Conservation (phyloP, 2,329 filamentous ascomycete genomes). For the Penicillium olsonii region DNA sequence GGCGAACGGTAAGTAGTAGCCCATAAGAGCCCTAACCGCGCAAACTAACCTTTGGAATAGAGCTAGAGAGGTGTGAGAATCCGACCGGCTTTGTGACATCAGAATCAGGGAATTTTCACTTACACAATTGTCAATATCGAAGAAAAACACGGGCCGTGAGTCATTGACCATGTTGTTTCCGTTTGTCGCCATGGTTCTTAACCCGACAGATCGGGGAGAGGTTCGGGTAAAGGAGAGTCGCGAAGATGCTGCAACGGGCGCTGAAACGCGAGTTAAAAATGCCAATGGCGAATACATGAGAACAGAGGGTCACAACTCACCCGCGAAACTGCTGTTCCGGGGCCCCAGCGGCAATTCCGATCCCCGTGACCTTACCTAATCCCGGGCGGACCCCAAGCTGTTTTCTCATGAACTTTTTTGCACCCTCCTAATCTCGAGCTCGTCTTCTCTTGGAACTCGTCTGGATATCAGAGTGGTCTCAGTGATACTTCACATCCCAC, state of each 20-base stretch:
- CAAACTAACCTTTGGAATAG: slow-evolving; percentile 72
- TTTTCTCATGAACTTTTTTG: slow-evolving; percentile 12
- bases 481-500: neutral
- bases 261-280: slow-evolving; percentile 6
- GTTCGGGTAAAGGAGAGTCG: neutral
- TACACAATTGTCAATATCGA: slow-evolving; percentile 97
- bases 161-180: slow-evolving; percentile 29
- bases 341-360: no score
- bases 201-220: slow-evolving; percentile 4
- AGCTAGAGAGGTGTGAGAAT: slow-evolving; percentile 50
- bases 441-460: slow-evolving; percentile 2
- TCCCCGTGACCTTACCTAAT: slow-evolving; percentile 22
- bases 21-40: neutral
- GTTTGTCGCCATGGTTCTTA: slow-evolving; percentile 26
- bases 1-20: slow-evolving; percentile 14
- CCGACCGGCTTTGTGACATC: neutral
- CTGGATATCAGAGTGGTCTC: slow-evolving; percentile 8
- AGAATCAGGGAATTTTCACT: slow-evolving; percentile 29
- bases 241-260: slow-evolving; percentile 1
- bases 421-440: slow-evolving; percentile 3
- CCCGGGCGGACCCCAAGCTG: slow-evolving; percentile 3
- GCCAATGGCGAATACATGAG: slow-evolving; percentile 20
- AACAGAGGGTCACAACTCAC: neutral
- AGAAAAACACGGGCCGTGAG: slow-evolving; percentile 64
- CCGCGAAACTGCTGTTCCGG: neutral